Base-by-base conservation (phyloP, 345 rosid species). In the Aquilaria malaccensis region DNA sequence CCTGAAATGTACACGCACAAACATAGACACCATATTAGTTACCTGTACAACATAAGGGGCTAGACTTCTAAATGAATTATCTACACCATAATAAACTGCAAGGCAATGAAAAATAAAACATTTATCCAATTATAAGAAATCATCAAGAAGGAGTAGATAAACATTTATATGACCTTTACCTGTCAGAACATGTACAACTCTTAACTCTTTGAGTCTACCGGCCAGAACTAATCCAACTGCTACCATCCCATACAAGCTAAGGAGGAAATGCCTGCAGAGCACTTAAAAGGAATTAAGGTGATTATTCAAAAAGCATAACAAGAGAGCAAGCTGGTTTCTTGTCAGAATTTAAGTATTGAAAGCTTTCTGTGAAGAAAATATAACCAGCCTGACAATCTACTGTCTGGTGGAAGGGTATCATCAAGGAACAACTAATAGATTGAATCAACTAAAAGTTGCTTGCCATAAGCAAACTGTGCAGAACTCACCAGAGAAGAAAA, bases 401-500 rank as follows among this genome's bases (percentile, higher is more conserved):
- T 22, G 22, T 53, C 43, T 11, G n/a, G 2, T 10, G 14, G 53
- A 54, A 45, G 50, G 45, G 10, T 7, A 10, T 22, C 22, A 55
- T 7, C 31, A 48, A n/a, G 48, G 22, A 11, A 11, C 5, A 50
- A 56, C 50, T 13, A 49, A 13, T 13, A 32, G 47, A 58, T 11
- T 9, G 47, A 45, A 33, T 11, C 3, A 14, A 45, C 30, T 30
- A 41, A 13, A 43, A 11, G 45, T 1, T 2, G 4, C 14, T 30
- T 51, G 52, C 9, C 15, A 37, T 13, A 7, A 13, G 46, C 13
- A 33, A 69, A 30, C 55, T 65, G 59, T 41, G 53, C 33, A 76
- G 64, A 60, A 74, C 89, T 89, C 74, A 89, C 97, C 98, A 92
- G 31, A 92, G 79, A 74, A 92, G 95, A 80, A 92, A 92, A 73